phyloP scores from a whole-genome alignment of 2,329 filamentous ascomycete genomes.

The Exophiala spinifera region DNA sequence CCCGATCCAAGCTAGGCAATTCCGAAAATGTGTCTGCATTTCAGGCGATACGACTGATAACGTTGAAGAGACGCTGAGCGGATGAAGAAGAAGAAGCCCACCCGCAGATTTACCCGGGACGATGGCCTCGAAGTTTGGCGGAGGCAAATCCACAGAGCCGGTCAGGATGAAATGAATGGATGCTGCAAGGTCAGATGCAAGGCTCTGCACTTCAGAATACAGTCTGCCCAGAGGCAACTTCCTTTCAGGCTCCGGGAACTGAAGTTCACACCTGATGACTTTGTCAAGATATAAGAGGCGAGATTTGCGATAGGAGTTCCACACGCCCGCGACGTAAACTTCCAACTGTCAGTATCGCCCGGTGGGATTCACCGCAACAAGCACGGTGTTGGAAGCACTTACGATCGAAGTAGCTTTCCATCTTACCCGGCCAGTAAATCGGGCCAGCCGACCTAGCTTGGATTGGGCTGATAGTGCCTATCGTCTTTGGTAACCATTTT shows the following conservation, averaged over 20 bases:
- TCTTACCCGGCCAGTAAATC: background rate
- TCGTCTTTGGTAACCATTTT: background rate
- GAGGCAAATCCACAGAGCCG: background rate
- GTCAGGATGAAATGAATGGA: background rate
- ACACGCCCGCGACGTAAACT: background rate
- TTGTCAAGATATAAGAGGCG: background rate
- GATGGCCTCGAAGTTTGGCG: background rate
- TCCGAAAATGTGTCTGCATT: slow-evolving; percentile 1
- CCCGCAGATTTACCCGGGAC: background rate
- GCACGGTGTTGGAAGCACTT: background rate
- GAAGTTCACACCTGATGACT: background rate
- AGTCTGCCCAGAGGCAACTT: background rate
- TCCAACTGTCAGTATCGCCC: background rate
- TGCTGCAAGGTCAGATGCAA: background rate
- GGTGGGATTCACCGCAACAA: no score
- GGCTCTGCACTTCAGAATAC: background rate
- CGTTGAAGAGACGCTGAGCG: background rate
- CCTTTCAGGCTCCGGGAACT: background rate
- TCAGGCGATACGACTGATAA: background rate
- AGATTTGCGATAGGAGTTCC: background rate
- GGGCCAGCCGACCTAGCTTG: background rate
- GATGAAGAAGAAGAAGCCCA: background rate
- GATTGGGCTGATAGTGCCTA: background rate
- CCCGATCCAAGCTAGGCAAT: background rate
- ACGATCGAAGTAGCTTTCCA: slow-evolving; percentile 2